A percentile compares a stretch with the other conserved stretches of the same genome.
phyloP scores from a whole-genome alignment of 805 yeast species.

The Aciculoconidium aculeatum region DNA sequence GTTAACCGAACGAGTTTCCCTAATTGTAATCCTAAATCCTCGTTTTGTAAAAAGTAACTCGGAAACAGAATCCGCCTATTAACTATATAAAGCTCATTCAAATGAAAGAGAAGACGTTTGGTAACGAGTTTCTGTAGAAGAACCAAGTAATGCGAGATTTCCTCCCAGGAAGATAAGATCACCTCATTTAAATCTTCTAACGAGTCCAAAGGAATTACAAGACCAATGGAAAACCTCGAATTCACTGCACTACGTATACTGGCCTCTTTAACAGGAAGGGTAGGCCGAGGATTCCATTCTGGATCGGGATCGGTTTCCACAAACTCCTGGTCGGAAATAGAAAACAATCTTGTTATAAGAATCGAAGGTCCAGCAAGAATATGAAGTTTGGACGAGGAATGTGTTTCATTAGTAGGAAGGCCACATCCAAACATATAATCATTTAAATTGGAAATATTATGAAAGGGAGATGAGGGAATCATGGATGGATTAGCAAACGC shows the following conservation, averaged over 20 bases:
- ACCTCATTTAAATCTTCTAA: conserved; percentile 30
- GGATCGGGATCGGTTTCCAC: conserved; percentile 5
- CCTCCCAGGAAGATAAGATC: conserved; percentile 46
- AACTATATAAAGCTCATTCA: conserved; percentile 21
- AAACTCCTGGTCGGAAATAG: conserved; percentile 32
- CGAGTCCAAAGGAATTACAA: conserved; percentile 42
- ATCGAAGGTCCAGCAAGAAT: conserved; percentile 31
- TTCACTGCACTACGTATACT: no score
- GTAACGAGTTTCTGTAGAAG: conserved; percentile 34
- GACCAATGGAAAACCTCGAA: conserved; percentile 43
- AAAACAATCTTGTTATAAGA: conserved; percentile 42
- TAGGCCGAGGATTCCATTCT: conserved; percentile 41
- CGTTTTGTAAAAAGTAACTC: conserved; percentile 33
- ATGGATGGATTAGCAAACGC: no score
- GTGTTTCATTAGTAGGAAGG: conserved; percentile 42
- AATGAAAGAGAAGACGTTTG: conserved; percentile 27
- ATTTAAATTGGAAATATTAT: conserved; percentile 30
- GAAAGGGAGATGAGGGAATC: conserved; percentile 1
- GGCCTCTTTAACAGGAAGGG: conserved; percentile 31
- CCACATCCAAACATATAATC: conserved; percentile 57
- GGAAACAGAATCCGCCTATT: conserved; percentile 36
- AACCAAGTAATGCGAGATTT: conserved; percentile 34
- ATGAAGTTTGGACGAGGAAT: conserved; percentile 43
- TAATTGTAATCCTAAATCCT: conserved; percentile 39
- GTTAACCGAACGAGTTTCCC: conserved; percentile 32